Conservation (phyloP, 169 alveolate species). For the Eimeria praecox region DNA sequence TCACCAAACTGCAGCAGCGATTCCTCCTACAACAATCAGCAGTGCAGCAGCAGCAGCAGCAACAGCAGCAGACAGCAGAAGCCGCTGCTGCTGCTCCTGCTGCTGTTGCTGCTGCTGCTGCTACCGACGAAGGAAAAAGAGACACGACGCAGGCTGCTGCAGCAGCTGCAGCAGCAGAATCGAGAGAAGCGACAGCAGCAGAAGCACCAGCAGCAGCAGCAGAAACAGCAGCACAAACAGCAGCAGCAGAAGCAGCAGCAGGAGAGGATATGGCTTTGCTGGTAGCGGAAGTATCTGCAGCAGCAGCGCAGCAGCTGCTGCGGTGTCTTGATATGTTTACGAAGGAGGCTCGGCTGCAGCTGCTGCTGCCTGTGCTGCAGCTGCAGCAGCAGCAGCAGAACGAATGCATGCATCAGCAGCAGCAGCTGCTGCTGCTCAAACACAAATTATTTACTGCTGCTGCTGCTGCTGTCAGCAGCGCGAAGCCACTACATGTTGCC, state of each 20-base stretch:
- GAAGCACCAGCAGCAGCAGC: conserved; percentile 51
- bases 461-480: conserved; percentile 4
- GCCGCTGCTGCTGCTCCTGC: conserved; percentile 1
- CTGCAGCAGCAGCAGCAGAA: not conserved
- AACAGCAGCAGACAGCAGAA: not conserved
- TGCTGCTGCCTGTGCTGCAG: not conserved
- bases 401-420: conserved; percentile 32
- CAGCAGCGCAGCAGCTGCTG: conserved; percentile 38
- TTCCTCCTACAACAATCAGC: not conserved
- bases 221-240: not conserved
- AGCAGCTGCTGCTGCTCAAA: conserved; percentile 48
- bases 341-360: conserved; percentile 3
- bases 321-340: conserved; percentile 13
- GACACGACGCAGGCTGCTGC: not conserved
- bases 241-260: conserved; percentile 52
- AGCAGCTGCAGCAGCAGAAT: conserved; percentile 9
- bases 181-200: not conserved
- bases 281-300: not conserved
- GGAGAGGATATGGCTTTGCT: not conserved
- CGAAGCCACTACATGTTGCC: conserved; percentile 53
- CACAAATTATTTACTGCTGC: conserved; percentile 30
- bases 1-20: not conserved
- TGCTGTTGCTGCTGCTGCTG: not conserved
- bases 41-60: conserved; percentile 16
- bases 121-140: not conserved